Evolutionary conservation across 208 protist species (phyloP), one percentile per base, ranked within the genome.

Genomic region (Wallacemonas sp.): DNA sequence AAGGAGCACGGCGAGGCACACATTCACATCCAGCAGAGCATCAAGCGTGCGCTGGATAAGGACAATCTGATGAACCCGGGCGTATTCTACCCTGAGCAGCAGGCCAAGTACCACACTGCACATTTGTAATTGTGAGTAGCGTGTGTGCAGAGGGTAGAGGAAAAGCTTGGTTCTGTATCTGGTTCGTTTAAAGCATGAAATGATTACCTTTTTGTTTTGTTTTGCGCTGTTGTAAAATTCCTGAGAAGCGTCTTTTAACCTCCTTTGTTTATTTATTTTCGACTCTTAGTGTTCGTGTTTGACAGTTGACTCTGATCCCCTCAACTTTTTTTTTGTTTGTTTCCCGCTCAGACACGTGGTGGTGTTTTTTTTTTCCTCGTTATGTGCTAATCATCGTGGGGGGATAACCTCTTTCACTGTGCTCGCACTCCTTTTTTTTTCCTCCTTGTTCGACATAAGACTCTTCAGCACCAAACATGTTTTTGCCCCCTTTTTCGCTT

Each of bases 11-110:
- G 92, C 2, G 53, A 69, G 33, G 64, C 69, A 14, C 81, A 91
- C 51, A 90, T 97, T 21, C 61, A 77, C 31, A 72, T 96, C 54
- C 94, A 96, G 90, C 72, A 80, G 68, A 55, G 58, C 19, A 82
- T 97, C 49, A 97, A 97, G 70, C 58, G 31, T 34, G 76, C 87
- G 21, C 72, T 97, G 27, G 94, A 97, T 68, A 87, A 85, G 62
- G 65, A 86, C 14, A 90, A 91, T 36, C 72, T 96, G 63, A 89
- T 97, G 81, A 97, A 97, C 66, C 87, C 91, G 11, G 89, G 86
- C 11, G 79, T 82, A 54, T 79, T 96, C 42, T 91, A 96, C 62
- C 81, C 76, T 3, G 45, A 51, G 21, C 78, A 91, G 63, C 75
- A 82, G 62, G 27, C 26, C 24, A n/a, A 80, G 42, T 84, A 71